Evolutionary conservation across 805 yeast species (phyloP).

Genomic region (Saccharomycopsis fibuligera): DNA sequence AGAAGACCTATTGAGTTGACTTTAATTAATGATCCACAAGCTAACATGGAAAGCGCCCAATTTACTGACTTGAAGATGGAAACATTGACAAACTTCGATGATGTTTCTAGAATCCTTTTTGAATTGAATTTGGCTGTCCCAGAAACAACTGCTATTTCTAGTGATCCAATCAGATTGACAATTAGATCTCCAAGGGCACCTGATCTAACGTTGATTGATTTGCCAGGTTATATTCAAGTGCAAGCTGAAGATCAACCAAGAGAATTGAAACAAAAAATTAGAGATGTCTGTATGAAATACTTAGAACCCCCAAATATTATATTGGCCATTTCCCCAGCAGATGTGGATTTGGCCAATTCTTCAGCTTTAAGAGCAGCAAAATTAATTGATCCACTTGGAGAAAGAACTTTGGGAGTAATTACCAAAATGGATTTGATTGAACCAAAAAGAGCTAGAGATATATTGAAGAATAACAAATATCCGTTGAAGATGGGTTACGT

Average conservation of each 20-base stretch:
- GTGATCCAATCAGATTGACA: constrained; percentile 89
- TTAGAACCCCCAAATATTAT: constrained; percentile 89
- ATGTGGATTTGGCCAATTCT: constrained; percentile 95
- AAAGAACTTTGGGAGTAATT: constrained; percentile 92
- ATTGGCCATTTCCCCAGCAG: constrained; percentile 94
- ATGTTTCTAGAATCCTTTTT: constrained; percentile 78
- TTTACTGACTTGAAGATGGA: constrained; percentile 84
- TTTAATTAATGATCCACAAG: constrained; percentile 73
- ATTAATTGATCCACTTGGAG: constrained; percentile 86
- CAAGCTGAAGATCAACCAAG: constrained; percentile 96
- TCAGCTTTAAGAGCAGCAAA: constrained; percentile 90
- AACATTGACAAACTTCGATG: constrained; percentile 78
- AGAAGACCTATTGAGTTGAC: constrained; percentile 96
- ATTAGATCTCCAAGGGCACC: constrained; percentile 88
- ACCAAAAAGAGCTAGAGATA: constrained; percentile 60
- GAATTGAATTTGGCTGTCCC: constrained; percentile 94
- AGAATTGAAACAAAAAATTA: constrained; percentile 71
- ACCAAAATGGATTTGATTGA: constrained; percentile 90
- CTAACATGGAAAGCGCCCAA: constrained; percentile 74
- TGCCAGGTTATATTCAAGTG: constrained; percentile 96
- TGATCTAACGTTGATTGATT: constrained; percentile 86
- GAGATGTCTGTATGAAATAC: constrained; percentile 76
- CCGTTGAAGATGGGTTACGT: constrained; percentile 96
- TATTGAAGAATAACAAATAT: constrained; percentile 72
- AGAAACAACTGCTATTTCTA: constrained; percentile 74